Evolutionary conservation across 371 early-diverging fungal genomes (phyloP).

Genomic region (Entomophthora muscae): DNA sequence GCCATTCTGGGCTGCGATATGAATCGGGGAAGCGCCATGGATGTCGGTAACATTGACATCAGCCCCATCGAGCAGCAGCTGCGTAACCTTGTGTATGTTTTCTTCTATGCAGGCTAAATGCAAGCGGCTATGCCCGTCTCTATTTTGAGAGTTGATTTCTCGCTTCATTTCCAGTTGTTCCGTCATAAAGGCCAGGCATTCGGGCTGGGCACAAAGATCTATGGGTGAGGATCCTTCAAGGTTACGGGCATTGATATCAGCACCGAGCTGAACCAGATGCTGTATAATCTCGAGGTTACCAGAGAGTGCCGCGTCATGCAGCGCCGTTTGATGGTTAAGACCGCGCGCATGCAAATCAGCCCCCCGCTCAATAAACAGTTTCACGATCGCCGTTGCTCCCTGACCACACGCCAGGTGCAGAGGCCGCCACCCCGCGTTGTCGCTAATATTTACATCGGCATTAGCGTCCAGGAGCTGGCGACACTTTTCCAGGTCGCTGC

Average conservation of each 20-base stretch:
- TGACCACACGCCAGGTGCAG: conserved; percentile 47
- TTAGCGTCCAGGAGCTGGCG: conserved; percentile 23
- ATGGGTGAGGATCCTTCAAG: neutral
- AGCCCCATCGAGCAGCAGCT: conserved; percentile 11
- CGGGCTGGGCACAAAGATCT: neutral
- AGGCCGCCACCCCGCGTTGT: conserved; percentile 46
- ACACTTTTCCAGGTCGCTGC: conserved; percentile 28
- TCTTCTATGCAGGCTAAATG: conserved; percentile 10
- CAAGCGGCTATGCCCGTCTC: neutral
- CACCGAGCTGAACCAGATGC: conserved; percentile 33
- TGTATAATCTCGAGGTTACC: conserved; percentile 37
- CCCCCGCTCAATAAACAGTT: conserved; percentile 27
- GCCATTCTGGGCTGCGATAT: conserved; percentile 13
- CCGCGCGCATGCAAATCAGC: conserved; percentile 41
- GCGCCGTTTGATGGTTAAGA: conserved; percentile 44
- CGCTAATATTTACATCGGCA: conserved; percentile 33
- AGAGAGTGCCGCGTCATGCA: conserved; percentile 64
- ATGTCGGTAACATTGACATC: conserved; percentile 10
- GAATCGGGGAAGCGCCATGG: conserved; percentile 27
- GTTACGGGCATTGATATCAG: conserved; percentile 22
- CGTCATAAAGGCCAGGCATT: conserved; percentile 3
- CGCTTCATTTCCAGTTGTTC: neutral
- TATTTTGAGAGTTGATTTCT: neutral
- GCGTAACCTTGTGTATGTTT: conserved; percentile 25
- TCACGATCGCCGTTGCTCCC: conserved; percentile 35